phyloP scores from a whole-genome alignment of 1,284 basidiomycete species.

The Ceratorhiza oryzae-sativae region DNA sequence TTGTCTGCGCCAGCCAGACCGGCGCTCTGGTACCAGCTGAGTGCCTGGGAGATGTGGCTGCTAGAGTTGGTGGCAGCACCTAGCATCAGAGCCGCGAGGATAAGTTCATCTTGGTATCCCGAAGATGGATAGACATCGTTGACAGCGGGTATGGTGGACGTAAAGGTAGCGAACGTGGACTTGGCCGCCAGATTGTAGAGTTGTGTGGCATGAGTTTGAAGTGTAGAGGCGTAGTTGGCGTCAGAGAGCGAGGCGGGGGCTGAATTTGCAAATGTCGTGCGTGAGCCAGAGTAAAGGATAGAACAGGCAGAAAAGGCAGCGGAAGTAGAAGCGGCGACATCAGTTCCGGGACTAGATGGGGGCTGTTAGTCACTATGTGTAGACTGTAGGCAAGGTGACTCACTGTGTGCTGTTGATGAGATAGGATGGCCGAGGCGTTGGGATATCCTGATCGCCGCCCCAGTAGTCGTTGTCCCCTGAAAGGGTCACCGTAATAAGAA shows the following conservation, averaged over 20 bases:
- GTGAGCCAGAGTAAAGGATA: slow-evolving; percentile 68
- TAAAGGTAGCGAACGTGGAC: slow-evolving; percentile 57
- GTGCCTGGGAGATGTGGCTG: slow-evolving; percentile 20
- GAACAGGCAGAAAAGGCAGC: slow-evolving; percentile 88
- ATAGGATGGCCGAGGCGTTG: slow-evolving; percentile 74
- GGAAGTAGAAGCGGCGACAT: slow-evolving; percentile 81
- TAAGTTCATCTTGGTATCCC: slow-evolving; percentile 70
- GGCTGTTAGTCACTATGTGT: background rate
- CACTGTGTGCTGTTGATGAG: slow-evolving; percentile 73
- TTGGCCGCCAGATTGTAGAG: slow-evolving; percentile 78
- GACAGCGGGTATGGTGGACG: slow-evolving; percentile 69
- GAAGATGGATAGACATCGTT: slow-evolving; percentile 76
- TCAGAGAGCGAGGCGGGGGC: slow-evolving; percentile 75
- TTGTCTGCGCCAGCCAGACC: slow-evolving; percentile 36
- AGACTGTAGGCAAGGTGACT: slow-evolving; percentile 28
- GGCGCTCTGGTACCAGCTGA: slow-evolving; percentile 27
- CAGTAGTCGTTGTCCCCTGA: slow-evolving; percentile 78
- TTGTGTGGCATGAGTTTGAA: slow-evolving; percentile 75
- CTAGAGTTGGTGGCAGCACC: slow-evolving; percentile 61
- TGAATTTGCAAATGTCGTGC: slow-evolving; percentile 55
- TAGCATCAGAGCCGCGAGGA: slow-evolving; percentile 78
- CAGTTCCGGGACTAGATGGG: slow-evolving; percentile 75
- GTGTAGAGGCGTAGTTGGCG: slow-evolving; percentile 69
- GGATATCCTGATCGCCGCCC: slow-evolving; percentile 86
- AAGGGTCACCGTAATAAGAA: background rate